phyloP scores from a whole-genome alignment of 2,329 filamentous ascomycete genomes.

The Nemania sp. region DNA sequence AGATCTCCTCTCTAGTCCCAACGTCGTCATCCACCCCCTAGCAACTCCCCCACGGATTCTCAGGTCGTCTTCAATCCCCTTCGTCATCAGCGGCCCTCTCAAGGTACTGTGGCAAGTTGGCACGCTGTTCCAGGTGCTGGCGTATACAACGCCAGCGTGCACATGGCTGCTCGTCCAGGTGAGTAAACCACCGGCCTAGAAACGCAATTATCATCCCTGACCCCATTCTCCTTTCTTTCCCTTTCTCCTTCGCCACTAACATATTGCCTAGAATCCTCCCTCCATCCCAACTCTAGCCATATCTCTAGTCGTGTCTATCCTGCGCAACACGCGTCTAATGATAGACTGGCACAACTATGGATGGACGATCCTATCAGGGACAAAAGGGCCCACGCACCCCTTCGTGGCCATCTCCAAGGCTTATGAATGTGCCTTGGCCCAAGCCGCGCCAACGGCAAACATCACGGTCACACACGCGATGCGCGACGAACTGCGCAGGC shows the following conservation, averaged over 20 bases:
- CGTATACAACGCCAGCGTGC: constrained; percentile 78
- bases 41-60: constrained; percentile 74
- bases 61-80: constrained; percentile 77
- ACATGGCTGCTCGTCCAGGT: constrained; percentile 89
- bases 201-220: not conserved
- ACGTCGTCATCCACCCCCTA: constrained; percentile 79
- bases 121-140: constrained; percentile 76
- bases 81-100: constrained; percentile 80
- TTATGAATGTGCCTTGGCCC: constrained; percentile 82
- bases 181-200: constrained; percentile 33
- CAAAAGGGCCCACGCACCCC: constrained; percentile 69
- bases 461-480: constrained; percentile 93
- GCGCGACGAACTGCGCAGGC: constrained; percentile 74
- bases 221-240: too few species aligned
- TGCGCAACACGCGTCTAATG: constrained; percentile 84
- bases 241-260: constrained; percentile 27
- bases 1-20: constrained; percentile 75
- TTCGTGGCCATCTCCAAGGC: constrained; percentile 81
- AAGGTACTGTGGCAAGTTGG: constrained; percentile 88
- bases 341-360: constrained; percentile 99
- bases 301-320: constrained; percentile 75
- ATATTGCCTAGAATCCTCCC: constrained; percentile 81
- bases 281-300: constrained; percentile 91
- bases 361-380: constrained; percentile 85
- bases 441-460: constrained; percentile 75